Conservation (phyloP, 352 stramenopile species). For the Phytophthora pistaciae region DNA sequence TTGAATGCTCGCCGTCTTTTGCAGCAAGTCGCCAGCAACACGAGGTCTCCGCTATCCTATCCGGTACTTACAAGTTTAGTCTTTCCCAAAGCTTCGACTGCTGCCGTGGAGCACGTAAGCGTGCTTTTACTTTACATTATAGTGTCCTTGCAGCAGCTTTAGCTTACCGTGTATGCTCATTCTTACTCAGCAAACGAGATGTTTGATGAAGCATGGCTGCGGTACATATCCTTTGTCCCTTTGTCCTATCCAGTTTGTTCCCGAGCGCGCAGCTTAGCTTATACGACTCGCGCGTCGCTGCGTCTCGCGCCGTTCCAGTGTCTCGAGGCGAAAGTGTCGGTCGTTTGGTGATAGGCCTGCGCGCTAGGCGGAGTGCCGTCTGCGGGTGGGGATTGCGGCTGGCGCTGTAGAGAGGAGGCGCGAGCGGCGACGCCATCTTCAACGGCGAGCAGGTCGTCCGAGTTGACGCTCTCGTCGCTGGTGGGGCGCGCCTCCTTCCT, state of each 20-base stretch:
- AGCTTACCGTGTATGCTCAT: not conserved
- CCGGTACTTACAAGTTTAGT: not conserved
- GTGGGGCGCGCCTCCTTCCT: conserved; percentile 9
- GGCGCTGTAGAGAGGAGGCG: conserved; percentile 7
- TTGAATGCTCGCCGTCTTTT: not conserved
- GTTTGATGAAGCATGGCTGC: not conserved
- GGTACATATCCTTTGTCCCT: not conserved
- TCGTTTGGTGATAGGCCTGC: conserved; percentile 26
- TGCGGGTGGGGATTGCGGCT: conserved; percentile 21
- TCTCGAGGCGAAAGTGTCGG: conserved; percentile 11
- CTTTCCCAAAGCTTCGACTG: not conserved
- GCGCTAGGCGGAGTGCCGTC: conserved; percentile 25
- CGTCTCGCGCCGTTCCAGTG: conserved; percentile 1
- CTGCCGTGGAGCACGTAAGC: not conserved
- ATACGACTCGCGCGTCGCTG: conserved; percentile 12
- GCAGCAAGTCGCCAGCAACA: not conserved
- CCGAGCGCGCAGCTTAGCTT: conserved; percentile 1
- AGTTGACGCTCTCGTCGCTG: conserved; percentile 1
- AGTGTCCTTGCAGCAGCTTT: not conserved
- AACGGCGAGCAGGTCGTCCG: conserved; percentile 23
- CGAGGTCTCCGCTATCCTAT: not conserved
- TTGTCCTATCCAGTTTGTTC: conserved; percentile 16
- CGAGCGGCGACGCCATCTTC: conserved; percentile 16
- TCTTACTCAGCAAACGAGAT: not conserved
- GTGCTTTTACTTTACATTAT: too few relatives aligned